Evolutionary conservation across 2,329 filamentous ascomycete species (phyloP).

Genomic region (Arthrobotrys entomopaga): DNA sequence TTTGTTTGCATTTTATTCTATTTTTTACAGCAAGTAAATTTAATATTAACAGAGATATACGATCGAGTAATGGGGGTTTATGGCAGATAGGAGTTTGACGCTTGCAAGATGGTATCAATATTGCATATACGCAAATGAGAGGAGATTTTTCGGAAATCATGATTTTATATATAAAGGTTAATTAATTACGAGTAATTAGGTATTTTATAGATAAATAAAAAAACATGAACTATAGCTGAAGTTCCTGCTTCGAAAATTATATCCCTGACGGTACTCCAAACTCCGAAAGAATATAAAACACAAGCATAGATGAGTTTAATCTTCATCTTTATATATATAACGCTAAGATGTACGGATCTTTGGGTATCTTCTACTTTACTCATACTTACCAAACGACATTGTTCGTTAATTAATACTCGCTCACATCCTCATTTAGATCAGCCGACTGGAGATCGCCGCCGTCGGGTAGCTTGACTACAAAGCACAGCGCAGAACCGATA

Average conservation of each 20-base stretch:
- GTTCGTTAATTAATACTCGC: conserved; percentile 1
- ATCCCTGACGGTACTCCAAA: no score
- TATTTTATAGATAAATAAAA: no score
- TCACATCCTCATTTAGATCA: conserved; percentile 20
- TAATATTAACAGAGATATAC: no score
- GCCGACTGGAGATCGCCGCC: conserved; percentile 22
- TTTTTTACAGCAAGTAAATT: not conserved
- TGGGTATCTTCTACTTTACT: conserved; percentile 7
- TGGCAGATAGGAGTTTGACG: no score
- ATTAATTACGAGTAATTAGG: no score
- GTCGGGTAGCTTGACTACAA: conserved; percentile 36
- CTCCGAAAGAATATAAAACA: not conserved
- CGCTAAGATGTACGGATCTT: not conserved
- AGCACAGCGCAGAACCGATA: conserved; percentile 37
- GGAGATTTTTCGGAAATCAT: no score
- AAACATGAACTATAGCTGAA: no score
- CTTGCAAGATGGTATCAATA: no score
- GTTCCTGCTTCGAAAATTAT: no score
- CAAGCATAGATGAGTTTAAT: not conserved
- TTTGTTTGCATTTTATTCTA: not conserved
- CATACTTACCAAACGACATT: not conserved
- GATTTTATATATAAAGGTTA: no score
- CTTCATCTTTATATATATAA: not conserved
- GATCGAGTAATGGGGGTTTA: no score
- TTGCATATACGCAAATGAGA: no score